Conservation (phyloP, 495 filamentous ascomycete genomes). For the Achaetomiella virescens region DNA sequence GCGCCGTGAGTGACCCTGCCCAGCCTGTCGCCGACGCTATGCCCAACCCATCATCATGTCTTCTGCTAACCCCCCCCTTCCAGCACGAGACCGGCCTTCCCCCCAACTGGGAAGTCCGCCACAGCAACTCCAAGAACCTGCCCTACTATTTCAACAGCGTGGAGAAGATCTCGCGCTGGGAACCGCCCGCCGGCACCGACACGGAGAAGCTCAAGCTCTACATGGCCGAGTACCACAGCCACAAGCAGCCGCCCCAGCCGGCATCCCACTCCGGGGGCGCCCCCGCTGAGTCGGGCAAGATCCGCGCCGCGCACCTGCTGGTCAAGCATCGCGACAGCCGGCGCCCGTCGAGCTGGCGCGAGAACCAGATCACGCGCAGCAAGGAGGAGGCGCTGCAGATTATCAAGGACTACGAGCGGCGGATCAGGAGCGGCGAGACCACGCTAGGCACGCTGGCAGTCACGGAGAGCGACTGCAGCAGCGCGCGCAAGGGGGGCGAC, state of each 20-base stretch:
- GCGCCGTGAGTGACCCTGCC: not conserved
- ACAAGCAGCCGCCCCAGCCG: slow-evolving; percentile 12
- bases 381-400: slow-evolving; percentile 82
- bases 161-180: slow-evolving; percentile 85
- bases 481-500: slow-evolving; percentile 87
- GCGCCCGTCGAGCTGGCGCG: slow-evolving; percentile 84
- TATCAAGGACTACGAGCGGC: slow-evolving; percentile 62
- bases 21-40: not conserved
- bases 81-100: slow-evolving; percentile 72
- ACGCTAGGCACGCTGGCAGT: slow-evolving; percentile 74
- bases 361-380: slow-evolving; percentile 73
- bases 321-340: slow-evolving; percentile 88
- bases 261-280: slow-evolving; percentile 49
- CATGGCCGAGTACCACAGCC: slow-evolving; percentile 76
- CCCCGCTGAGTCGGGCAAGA: slow-evolving; percentile 60
- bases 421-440: slow-evolving; percentile 61
- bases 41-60: not conserved
- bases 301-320: slow-evolving; percentile 82
- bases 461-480: slow-evolving; percentile 90
- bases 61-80: not conserved
- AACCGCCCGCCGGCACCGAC: slow-evolving; percentile 80
- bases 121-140: slow-evolving; percentile 93
- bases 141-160: slow-evolving; percentile 93
- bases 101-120: slow-evolving; percentile 83
- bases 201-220: slow-evolving; percentile 84